Evolutionary conservation across 2,329 filamentous ascomycete genomes (phyloP).

Genomic region (Xylaria polymorpha): DNA sequence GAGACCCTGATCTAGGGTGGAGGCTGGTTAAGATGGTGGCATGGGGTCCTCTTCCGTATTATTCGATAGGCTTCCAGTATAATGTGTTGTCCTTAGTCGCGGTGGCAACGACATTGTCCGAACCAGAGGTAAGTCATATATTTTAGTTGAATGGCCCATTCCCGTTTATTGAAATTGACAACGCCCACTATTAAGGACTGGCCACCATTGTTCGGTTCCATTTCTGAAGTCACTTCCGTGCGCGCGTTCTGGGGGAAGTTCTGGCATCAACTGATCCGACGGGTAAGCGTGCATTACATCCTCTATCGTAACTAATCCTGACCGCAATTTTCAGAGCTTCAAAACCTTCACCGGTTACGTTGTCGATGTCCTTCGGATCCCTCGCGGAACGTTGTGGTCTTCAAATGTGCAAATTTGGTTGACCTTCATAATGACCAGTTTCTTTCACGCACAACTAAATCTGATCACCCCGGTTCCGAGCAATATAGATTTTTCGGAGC

Average conservation of each 20-base stretch:
- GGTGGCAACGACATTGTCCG: background rate
- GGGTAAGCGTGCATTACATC: background rate
- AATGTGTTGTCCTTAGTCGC: background rate
- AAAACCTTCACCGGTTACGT: background rate
- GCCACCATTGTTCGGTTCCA: constrained; percentile 9
- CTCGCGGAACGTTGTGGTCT: background rate
- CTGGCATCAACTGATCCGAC: constrained; percentile 28
- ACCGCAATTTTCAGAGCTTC: background rate
- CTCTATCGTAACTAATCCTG: background rate
- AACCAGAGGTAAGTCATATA: background rate
- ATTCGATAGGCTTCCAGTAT: background rate
- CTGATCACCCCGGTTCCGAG: background rate
- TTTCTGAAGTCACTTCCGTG: constrained; percentile 13
- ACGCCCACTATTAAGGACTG: constrained; percentile 1
- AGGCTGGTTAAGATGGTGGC: background rate
- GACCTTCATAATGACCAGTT: background rate
- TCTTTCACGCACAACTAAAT: background rate
- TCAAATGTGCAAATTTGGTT: background rate
- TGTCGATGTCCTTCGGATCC: background rate
- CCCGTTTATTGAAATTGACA: background rate
- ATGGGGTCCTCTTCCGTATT: background rate
- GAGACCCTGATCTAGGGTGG: background rate
- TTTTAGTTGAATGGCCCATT: background rate
- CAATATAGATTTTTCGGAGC: background rate
- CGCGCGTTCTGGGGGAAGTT: constrained; percentile 22